phyloP scores from a whole-genome alignment of 164 flowering plant species.

The Vitis labrusca region DNA sequence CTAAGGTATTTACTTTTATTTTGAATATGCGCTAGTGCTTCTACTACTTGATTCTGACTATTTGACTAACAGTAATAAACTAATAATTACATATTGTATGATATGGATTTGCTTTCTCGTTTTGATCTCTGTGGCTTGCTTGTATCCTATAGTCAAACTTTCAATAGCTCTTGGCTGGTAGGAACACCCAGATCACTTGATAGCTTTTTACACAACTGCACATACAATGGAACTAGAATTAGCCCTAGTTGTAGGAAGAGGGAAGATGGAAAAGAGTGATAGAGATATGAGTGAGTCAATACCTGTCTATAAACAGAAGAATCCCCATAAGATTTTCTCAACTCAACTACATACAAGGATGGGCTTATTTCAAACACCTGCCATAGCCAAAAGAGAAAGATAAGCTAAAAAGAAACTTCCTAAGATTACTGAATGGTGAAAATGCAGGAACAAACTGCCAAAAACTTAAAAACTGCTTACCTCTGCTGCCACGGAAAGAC shows the following conservation, averaged over 20 bases:
- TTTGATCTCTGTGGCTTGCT: too few relatives aligned
- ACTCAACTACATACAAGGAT: constrained; percentile 81
- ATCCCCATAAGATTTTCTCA: constrained; percentile 86
- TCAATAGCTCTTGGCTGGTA: constrained; percentile 38
- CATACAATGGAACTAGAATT: constrained; percentile 1
- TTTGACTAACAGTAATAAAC: too few relatives aligned
- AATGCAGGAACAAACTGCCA: too few relatives aligned
- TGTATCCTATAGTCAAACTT: not conserved
- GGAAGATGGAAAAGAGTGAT: not conserved
- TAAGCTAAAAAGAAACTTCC: too few relatives aligned
- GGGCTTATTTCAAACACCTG: constrained; percentile 91
- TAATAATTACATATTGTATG: too few relatives aligned
- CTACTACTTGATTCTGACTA: too few relatives aligned
- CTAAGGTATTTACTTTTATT: too few relatives aligned
- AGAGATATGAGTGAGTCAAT: not conserved
- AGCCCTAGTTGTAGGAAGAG: too few relatives aligned
- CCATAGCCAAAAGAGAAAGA: not conserved
- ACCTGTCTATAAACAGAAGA: constrained; percentile 79
- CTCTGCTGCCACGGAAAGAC: constrained; percentile 74
- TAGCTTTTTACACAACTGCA: constrained; percentile 80
- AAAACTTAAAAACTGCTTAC: constrained; percentile 30
- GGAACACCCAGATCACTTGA: constrained; percentile 59
- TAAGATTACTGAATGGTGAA: too few relatives aligned
- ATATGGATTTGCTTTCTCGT: too few relatives aligned
- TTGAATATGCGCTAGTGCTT: too few relatives aligned